Evolutionary conservation across 768 basidiomycete species (phyloP), one percentile per base, ranked within the genome.

Genomic region (Coprinellus micaceus): DNA sequence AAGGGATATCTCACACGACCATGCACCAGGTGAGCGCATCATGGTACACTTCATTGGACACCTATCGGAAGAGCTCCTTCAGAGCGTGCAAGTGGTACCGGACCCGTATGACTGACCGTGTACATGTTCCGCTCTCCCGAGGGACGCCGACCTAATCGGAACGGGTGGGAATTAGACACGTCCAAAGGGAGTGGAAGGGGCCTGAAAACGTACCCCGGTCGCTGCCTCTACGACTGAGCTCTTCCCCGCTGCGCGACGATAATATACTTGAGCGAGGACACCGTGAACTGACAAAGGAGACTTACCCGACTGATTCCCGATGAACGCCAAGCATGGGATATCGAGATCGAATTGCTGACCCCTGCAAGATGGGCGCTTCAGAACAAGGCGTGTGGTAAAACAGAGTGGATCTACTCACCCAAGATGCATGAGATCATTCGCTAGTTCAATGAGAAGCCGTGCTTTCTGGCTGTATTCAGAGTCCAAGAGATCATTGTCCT

Each of bases 151-250:
- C 80, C 84, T 85, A 39, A n/a, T n/a, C 17, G 43, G 10, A n/a
- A 17, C 25, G 26, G 46, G 28, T 48, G 28, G 15, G 22, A 13
- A 41, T 40, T 36, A 40, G 15, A 13, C 12, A 24, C 28, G n/a
- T n/a, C n/a, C n/a, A n/a, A n/a, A n/a, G n/a, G n/a, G n/a, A n/a
- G n/a, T n/a, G n/a, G n/a, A n/a, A n/a, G n/a, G n/a, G n/a, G n/a
- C n/a, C n/a, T n/a, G 19, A 30, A 33, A 10, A 63, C 78, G 24
- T 60, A 84, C 82, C 4, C 82, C 80, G 10, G 74, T 81, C 0
- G 83, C 78, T 0, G 79, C 82, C 51, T 84, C 83, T 0, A 84
- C 81, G 1, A 84, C 63, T 0, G 82, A 83, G 56, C 83, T 84
- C 59, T 84, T 84, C 2, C 82, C 82, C 4, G 81, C 82, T 83